Conservation (phyloP, 306 rosid species). For the Potentilla sterilis region DNA sequence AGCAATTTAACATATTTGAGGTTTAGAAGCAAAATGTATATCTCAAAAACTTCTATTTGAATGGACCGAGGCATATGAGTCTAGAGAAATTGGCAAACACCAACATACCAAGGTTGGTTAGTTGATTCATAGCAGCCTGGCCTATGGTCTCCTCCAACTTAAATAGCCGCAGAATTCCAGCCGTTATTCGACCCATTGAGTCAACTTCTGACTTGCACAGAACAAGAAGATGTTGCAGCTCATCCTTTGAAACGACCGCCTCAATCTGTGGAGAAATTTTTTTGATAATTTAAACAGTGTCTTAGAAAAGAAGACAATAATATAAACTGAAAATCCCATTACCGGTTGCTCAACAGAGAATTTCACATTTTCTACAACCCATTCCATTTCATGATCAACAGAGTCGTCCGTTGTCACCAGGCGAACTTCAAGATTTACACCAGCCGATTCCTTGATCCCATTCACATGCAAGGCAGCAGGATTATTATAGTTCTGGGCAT, state of each 20-base stretch:
- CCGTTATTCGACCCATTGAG: constrained; percentile 85
- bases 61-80: neutral
- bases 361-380: constrained; percentile 83
- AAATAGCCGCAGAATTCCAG: constrained; percentile 72
- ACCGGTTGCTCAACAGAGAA: constrained; percentile 84
- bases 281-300: constrained; percentile 14
- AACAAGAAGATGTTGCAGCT: constrained; percentile 78
- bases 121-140: constrained; percentile 76
- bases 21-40: neutral
- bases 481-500: constrained; percentile 38
- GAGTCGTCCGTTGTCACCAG: constrained; percentile 56
- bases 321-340: constrained; percentile 26
- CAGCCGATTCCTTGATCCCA: constrained; percentile 64
- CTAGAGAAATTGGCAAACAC: constrained; percentile 12
- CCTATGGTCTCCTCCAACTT: constrained; percentile 91
- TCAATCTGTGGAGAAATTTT: constrained; percentile 59
- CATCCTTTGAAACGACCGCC: constrained; percentile 87
- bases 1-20: neutral
- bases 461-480: constrained; percentile 37
- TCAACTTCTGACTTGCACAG: constrained; percentile 95
- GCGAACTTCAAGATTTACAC: constrained; percentile 72
- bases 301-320: constrained; percentile 7
- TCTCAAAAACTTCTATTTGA: neutral
- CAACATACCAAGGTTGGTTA: constrained; percentile 73
- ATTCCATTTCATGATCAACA: constrained; percentile 56